These are phyloP conservation scores for Candida vartiovaarae DNA, from an alignment of 805 yeast species.

Conservation along the genomic window DNA sequence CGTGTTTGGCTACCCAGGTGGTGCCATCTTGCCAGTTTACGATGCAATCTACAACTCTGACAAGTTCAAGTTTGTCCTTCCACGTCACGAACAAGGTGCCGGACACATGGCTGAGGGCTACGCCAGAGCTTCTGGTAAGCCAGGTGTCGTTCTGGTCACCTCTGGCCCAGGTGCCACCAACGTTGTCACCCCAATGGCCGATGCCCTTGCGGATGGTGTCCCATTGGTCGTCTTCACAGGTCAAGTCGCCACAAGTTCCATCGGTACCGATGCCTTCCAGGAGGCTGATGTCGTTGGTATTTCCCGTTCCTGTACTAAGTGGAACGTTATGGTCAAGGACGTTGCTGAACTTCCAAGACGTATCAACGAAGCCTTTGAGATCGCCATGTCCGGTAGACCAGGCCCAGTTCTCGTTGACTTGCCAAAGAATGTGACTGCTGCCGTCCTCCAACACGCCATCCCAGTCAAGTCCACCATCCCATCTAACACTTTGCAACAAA, in stretches of 20 bases:
- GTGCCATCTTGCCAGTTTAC: constrained; percentile 95
- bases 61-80: constrained; percentile 83
- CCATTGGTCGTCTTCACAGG: constrained; percentile 97
- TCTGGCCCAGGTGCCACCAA: constrained; percentile 99
- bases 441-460: constrained; percentile 77
- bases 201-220: constrained; percentile 94
- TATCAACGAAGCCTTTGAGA: constrained; percentile 96
- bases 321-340: constrained; percentile 97
- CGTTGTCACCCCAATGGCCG: constrained; percentile 97
- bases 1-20: constrained; percentile 97
- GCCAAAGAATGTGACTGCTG: constrained; percentile 97
- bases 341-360: constrained; percentile 93
- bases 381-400: constrained; percentile 93
- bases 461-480: constrained; percentile 79
- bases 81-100: constrained; percentile 98
- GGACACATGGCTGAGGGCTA: constrained; percentile 99
- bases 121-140: constrained; percentile 90
- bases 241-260: constrained; percentile 91
- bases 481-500: constrained; percentile 53
- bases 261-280: constrained; percentile 98
- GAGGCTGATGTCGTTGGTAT: constrained; percentile 98
- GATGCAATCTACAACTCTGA: constrained; percentile 94
- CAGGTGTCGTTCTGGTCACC: constrained; percentile 97
- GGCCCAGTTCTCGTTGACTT: constrained; percentile 97
- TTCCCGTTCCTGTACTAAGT: constrained; percentile 94